Percentiles rank a stretch among this genome's conserved stretches.
Conservation (phyloP, 257 asterid genomes). For the Lavandula angustifolia region DNA sequence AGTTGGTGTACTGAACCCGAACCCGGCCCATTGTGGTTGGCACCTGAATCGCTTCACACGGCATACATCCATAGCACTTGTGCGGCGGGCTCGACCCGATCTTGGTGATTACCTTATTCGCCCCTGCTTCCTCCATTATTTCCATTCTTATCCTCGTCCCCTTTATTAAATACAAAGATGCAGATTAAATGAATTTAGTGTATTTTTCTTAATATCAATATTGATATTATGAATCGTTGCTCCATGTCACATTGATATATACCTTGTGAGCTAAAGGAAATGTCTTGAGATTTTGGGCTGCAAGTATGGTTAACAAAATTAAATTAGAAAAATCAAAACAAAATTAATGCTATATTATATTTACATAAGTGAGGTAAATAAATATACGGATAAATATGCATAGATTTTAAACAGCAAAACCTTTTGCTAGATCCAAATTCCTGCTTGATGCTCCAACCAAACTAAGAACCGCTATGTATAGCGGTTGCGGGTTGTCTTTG, state of each 20-base stretch:
- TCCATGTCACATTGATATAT: too few species aligned
- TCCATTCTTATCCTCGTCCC: neutral
- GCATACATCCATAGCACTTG: slow-evolving; percentile 83
- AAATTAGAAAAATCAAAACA: too few species aligned
- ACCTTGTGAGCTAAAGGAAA: too few species aligned
- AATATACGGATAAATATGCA: slow-evolving; percentile 1
- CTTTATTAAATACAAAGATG: neutral
- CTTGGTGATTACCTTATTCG: slow-evolving; percentile 36
- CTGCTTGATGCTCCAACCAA: slow-evolving; percentile 46
- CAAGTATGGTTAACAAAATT: too few species aligned
- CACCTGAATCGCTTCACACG: slow-evolving; percentile 81
- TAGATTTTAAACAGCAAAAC: slow-evolving; percentile 24
- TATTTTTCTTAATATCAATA: too few species aligned
- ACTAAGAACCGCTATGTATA: too few species aligned
- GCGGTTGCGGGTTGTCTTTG: too few species aligned
- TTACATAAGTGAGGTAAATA: too few species aligned
- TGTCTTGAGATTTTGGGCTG: too few species aligned
- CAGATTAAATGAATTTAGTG: neutral
- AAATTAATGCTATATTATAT: too few species aligned
- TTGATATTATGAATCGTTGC: too few species aligned
- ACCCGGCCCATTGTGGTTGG: slow-evolving; percentile 51
- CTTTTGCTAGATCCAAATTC: slow-evolving; percentile 36
- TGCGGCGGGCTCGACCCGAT: slow-evolving; percentile 77
- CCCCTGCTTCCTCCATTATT: slow-evolving; percentile 6
- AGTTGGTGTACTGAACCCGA: slow-evolving; percentile 71